Percentiles rank a stretch among this genome's conserved stretches.
phyloP scores from a whole-genome alignment of 2,329 filamentous ascomycete genomes.

The Ophiognomonia clavigignenti-juglandacearum region DNA sequence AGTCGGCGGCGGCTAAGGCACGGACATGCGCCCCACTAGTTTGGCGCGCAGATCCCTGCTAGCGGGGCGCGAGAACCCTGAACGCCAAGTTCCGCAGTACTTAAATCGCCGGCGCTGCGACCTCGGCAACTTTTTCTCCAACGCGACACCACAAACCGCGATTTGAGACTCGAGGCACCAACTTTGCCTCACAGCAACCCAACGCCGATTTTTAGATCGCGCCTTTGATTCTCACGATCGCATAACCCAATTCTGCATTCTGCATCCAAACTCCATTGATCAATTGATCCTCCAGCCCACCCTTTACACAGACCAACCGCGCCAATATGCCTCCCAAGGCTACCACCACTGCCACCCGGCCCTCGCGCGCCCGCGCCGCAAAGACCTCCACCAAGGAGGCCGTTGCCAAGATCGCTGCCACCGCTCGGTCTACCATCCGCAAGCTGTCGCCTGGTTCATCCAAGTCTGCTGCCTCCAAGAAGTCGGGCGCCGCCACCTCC shows the following conservation, averaged over 20 bases:
- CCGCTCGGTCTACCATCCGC: too few species aligned
- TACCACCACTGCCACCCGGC: too few species aligned
- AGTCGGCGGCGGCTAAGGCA: not conserved
- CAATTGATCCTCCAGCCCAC: not conserved
- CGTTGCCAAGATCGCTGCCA: constrained; percentile 5
- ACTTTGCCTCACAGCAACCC: not conserved
- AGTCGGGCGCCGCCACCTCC: too few species aligned
- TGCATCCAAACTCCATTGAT: not conserved
- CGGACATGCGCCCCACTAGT: not conserved
- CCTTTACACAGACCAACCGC: not conserved
- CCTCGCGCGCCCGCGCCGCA: not conserved
- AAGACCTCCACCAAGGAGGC: not conserved
- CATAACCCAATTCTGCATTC: not conserved
- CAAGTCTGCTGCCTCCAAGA: too few species aligned
- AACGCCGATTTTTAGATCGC: not conserved
- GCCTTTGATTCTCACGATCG: not conserved
- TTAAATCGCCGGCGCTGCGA: not conserved
- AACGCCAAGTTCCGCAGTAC: too few species aligned
- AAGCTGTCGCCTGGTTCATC: too few species aligned
- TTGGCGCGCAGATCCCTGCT: too few species aligned
- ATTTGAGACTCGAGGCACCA: not conserved
- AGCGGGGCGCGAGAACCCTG: too few species aligned
- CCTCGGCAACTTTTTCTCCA: not conserved
- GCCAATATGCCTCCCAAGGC: not conserved
- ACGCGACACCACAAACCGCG: not conserved